Base-by-base conservation (phyloP, 495 filamentous ascomycete genomes). In the Aspergillus cavernicola region DNA sequence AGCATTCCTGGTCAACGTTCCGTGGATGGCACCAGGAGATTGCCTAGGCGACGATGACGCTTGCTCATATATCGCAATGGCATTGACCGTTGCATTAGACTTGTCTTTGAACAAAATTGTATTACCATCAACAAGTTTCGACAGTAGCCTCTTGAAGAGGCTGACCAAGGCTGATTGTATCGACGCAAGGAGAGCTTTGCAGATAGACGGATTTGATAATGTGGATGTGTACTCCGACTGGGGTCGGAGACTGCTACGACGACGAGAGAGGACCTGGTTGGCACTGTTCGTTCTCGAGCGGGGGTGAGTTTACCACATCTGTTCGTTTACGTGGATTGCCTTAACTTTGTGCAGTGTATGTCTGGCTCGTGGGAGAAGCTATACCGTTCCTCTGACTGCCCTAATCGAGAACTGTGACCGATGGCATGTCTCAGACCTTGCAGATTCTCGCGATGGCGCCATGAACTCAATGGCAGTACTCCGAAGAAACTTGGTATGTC, bases 1-100 rank as follows among this genome's bases (percentile, higher is more conserved):
- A 12, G 86, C 82, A 2, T 89, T 87, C 55, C 86, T 88, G 83
- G 78, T 85, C n/a, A 87, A 88, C 57, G 78, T 89, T 20, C 85
- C 86, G 10, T 89, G 86, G 86, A 87, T 89, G 79, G 75, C 80
- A 11, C 83, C 85, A 0, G 85, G 85, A 5, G 76, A 79, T 41
- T 78, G 82, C 58, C 77, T 83, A 58, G 80, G 81, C 12, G 85
- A 88, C 57, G 86, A 89, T 61, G 85, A 87, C 56, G 87, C 85
- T 0, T 87, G 84, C 43, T 80, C 80, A 22, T 87, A 87, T 50
- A 81, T 88, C 48, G 80, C 83, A 6, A 83, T 83, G 73, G 86
- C 86, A 10, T 65, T 85, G 13, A 82, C 80, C 10, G 81, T 88
- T 64, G 84, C 86, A 5, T 54, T 88, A 50, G 86, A 89, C 57